A percentile compares a stretch with the other conserved stretches of the same genome.
Conservation (phyloP, 495 filamentous ascomycete genomes). For the Astrothelium subdiscretum region DNA sequence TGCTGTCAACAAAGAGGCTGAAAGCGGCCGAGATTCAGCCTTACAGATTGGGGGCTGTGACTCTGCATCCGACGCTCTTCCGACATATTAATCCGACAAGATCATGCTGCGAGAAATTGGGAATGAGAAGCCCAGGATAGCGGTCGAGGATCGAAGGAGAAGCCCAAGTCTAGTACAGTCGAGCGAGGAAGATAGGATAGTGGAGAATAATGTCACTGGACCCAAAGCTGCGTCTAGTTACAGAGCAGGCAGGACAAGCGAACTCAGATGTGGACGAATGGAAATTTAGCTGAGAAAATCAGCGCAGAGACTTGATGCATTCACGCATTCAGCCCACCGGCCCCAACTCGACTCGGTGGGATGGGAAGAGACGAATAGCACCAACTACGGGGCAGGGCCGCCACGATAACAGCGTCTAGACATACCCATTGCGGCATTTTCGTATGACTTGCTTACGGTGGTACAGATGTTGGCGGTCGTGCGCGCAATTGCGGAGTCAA, state of each 20-base stretch:
- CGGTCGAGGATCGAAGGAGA: not conserved
- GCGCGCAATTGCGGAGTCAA: not conserved
- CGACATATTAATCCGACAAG: not conserved
- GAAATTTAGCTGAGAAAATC: not conserved
- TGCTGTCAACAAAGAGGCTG: not conserved
- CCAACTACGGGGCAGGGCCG: too few species aligned
- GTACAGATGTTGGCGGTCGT: too few species aligned
- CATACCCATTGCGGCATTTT: not conserved
- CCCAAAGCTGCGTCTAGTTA: not conserved
- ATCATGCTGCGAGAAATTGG: not conserved
- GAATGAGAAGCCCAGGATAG: not conserved
- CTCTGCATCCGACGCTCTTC: not conserved
- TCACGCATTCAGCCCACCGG: not conserved
- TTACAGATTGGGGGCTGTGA: slow-evolving; percentile 1
- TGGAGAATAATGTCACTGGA: not conserved
- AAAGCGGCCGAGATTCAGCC: not conserved
- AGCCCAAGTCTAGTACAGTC: not conserved
- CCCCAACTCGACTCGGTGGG: not conserved
- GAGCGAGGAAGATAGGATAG: not conserved
- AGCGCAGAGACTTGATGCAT: not conserved
- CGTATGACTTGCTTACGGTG: not conserved
- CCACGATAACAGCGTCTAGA: not conserved
- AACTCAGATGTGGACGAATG: not conserved
- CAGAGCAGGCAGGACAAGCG: not conserved
- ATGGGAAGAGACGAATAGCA: not conserved